Conservation (phyloP, 2,329 filamentous ascomycete genomes). For the Chrysoporthe cubensis region DNA sequence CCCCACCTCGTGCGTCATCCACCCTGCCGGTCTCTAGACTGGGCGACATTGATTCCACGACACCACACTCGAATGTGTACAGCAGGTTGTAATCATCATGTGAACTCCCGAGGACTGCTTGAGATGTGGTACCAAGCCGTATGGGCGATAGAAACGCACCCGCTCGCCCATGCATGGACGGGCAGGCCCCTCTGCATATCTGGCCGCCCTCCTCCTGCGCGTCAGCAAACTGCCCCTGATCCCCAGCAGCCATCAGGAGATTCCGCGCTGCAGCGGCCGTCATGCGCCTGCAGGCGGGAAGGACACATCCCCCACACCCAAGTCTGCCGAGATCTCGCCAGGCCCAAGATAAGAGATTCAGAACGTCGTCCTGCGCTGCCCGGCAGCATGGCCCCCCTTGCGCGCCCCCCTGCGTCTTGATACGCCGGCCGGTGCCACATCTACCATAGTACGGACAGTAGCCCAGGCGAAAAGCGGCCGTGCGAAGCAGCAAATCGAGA, state of each 20-base stretch:
- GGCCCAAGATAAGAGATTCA: background rate
- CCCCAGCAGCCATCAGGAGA: too few relatives aligned
- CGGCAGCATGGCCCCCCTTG: background rate
- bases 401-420: background rate
- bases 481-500: background rate
- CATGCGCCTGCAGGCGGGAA: background rate
- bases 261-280: background rate
- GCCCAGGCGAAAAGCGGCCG: background rate
- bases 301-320: background rate
- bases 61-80: background rate
- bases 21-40: background rate
- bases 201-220: too few relatives aligned
- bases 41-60: background rate
- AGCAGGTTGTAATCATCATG: background rate
- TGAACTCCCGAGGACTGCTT: background rate
- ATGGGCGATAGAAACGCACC: background rate
- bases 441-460: background rate
- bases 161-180: too few relatives aligned
- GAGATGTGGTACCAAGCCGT: background rate
- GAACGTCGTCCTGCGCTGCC: background rate
- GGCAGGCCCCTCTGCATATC: too few relatives aligned
- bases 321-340: constrained; percentile 6
- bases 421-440: background rate
- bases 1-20: constrained; percentile 4
- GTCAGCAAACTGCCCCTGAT: too few relatives aligned